Conservation (phyloP, 1,284 basidiomycete genomes). For the Heliocybe sulcata region DNA sequence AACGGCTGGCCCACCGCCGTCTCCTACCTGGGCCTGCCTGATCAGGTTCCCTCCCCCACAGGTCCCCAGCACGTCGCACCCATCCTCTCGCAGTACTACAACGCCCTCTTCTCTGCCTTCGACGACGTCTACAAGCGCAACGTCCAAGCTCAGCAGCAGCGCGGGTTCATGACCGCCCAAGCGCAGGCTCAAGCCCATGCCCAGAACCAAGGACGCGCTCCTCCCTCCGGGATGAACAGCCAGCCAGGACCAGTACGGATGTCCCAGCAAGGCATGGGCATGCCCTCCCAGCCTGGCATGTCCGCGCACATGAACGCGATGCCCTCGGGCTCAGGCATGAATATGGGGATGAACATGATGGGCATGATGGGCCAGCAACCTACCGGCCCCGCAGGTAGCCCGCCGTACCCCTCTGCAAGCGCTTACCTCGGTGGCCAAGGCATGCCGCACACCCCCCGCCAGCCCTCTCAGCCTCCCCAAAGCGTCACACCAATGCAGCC, state of each 20-base stretch:
- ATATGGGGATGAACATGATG: conserved; percentile 10
- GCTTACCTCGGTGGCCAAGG: neutral
- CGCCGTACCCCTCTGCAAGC: conserved; percentile 3
- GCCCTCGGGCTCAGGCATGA: conserved; percentile 16
- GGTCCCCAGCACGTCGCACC: conserved; percentile 40
- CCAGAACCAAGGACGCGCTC: conserved; percentile 12
- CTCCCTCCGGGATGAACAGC: conserved; percentile 1
- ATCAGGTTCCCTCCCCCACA: conserved; percentile 38
- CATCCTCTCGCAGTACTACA: conserved; percentile 51
- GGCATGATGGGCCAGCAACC: conserved; percentile 10
- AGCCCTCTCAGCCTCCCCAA: neutral
- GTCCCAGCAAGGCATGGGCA: neutral
- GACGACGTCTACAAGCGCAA: conserved; percentile 62
- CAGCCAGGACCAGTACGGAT: neutral
- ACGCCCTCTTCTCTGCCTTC: conserved; percentile 54
- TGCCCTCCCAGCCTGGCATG: conserved; percentile 5
- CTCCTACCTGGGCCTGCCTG: conserved; percentile 56
- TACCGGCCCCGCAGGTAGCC: conserved; percentile 4
- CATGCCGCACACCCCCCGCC: neutral
- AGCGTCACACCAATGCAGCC: neutral
- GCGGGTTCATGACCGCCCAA: conserved; percentile 31
- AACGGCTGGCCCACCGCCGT: conserved; percentile 45
- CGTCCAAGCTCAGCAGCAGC: conserved; percentile 48
- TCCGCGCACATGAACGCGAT: conserved; percentile 18
- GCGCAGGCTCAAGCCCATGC: conserved; percentile 21